Evolutionary conservation across 2,329 filamentous ascomycete species (phyloP).

Genomic region (Aspergillus piperis): DNA sequence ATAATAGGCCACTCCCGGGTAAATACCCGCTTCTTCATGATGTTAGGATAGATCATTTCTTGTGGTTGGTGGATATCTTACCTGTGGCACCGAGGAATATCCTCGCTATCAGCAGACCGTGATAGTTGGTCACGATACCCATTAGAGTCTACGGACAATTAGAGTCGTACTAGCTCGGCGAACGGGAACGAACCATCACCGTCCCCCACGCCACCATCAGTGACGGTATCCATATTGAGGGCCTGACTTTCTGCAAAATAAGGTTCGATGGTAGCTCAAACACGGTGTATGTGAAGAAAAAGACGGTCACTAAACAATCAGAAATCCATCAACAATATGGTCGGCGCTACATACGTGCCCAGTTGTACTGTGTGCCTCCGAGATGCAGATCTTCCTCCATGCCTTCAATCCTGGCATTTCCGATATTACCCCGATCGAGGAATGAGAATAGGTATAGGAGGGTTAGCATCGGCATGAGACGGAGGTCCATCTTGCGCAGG

Average conservation of each 20-base stretch:
- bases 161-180: not conserved
- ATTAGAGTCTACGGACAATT: slow-evolving; percentile 43
- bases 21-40: slow-evolving; percentile 41
- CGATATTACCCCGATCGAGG: slow-evolving; percentile 11
- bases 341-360: slow-evolving; percentile 5
- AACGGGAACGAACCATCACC: slow-evolving; percentile 37
- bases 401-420: slow-evolving; percentile 10
- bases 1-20: slow-evolving; percentile 48
- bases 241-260: slow-evolving; percentile 28
- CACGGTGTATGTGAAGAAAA: slow-evolving; percentile 29
- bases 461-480: slow-evolving; percentile 8
- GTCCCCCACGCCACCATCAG: slow-evolving; percentile 48
- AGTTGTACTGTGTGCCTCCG: slow-evolving; percentile 6
- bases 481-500: slow-evolving; percentile 9
- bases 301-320: slow-evolving; percentile 30
- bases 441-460: slow-evolving; percentile 12
- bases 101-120: slow-evolving; percentile 49
- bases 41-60: not conserved
- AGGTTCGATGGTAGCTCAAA: slow-evolving; percentile 29
- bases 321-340: not conserved
- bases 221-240: slow-evolving; percentile 34
- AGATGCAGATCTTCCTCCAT: slow-evolving; percentile 10
- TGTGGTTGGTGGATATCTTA: not conserved
- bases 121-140: slow-evolving; percentile 50
- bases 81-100: slow-evolving; percentile 47